Conservation (phyloP, 768 basidiomycete genomes). For the Tricholoma bakamatsutake region DNA sequence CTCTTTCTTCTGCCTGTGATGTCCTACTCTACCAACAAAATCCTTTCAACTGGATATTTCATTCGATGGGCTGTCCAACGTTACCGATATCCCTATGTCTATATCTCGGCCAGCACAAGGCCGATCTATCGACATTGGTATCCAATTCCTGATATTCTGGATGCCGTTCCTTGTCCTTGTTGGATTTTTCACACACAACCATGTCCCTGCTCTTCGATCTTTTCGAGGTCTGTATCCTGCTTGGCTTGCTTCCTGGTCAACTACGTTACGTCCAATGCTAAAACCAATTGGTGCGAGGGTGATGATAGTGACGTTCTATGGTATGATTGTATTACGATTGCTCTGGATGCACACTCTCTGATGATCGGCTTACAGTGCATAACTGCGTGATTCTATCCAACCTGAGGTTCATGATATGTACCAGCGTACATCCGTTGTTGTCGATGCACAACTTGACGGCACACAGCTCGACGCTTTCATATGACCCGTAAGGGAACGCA, state of each 20-base stretch:
- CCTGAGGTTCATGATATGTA: conserved; percentile 22
- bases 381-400: conserved; percentile 31
- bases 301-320: conserved; percentile 59
- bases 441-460: conserved; percentile 5
- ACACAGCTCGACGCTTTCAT: conserved; percentile 2
- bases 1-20: conserved; percentile 64
- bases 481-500: not conserved
- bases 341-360: not conserved
- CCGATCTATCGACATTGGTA: conserved; percentile 67
- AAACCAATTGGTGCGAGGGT: conserved; percentile 78
- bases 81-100: conserved; percentile 31
- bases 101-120: conserved; percentile 57
- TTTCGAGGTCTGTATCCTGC: conserved; percentile 59
- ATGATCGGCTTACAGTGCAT: conserved; percentile 12
- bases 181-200: conserved; percentile 58
- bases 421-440: conserved; percentile 11
- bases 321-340: conserved; percentile 44
- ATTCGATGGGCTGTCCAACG: conserved; percentile 33
- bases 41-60: conserved; percentile 53
- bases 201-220: conserved; percentile 63
- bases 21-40: conserved; percentile 67
- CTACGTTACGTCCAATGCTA: conserved; percentile 68
- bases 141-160: conserved; percentile 81
- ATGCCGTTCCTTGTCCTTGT: conserved; percentile 64
- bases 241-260: conserved; percentile 75